phyloP scores from a whole-genome alignment of 2,329 filamentous ascomycete species.

The Pezicula neosporulosa region DNA sequence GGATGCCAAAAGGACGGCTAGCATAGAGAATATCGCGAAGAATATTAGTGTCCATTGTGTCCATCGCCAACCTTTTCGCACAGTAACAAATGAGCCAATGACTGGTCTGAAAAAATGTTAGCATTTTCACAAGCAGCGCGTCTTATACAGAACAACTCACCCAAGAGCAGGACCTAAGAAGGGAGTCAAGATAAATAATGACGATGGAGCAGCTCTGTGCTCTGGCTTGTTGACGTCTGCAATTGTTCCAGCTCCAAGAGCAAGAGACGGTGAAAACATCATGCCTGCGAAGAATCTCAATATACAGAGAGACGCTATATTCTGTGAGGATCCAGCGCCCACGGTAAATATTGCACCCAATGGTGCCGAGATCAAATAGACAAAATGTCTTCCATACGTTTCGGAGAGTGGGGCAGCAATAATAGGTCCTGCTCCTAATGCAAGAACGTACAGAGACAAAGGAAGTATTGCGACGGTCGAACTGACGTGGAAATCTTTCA shows the following conservation, averaged over 20 bases:
- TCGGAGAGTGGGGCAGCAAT: constrained; percentile 58
- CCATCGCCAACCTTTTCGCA: constrained; percentile 48
- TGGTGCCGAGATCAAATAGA: constrained; percentile 45
- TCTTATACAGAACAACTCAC: constrained; percentile 28
- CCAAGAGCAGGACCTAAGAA: constrained; percentile 50
- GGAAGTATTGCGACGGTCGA: constrained; percentile 53
- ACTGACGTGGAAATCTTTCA: constrained; percentile 48
- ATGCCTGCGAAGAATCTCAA: constrained; percentile 46
- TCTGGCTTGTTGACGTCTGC: constrained; percentile 43
- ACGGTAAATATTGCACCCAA: constrained; percentile 52
- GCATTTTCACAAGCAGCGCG: background rate
- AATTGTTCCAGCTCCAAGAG: constrained; percentile 46
- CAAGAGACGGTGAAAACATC: constrained; percentile 42
- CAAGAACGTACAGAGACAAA: constrained; percentile 55
- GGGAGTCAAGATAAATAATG: constrained; percentile 45
- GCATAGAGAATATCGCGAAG: constrained; percentile 40
- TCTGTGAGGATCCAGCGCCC: constrained; percentile 56
- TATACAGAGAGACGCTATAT: constrained; percentile 38
- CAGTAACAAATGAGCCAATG: constrained; percentile 40
- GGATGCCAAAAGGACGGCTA: constrained; percentile 39
- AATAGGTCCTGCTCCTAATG: constrained; percentile 56
- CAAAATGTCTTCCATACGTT: constrained; percentile 48
- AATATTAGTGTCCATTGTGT: constrained; percentile 49
- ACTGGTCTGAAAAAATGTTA: constrained; percentile 17
- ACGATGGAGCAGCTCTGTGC: constrained; percentile 39